Percentiles rank a stretch among this genome's conserved stretches.
Conservation (phyloP, 2,329 filamentous ascomycete species). For the Aspergillus costaricaensis region DNA sequence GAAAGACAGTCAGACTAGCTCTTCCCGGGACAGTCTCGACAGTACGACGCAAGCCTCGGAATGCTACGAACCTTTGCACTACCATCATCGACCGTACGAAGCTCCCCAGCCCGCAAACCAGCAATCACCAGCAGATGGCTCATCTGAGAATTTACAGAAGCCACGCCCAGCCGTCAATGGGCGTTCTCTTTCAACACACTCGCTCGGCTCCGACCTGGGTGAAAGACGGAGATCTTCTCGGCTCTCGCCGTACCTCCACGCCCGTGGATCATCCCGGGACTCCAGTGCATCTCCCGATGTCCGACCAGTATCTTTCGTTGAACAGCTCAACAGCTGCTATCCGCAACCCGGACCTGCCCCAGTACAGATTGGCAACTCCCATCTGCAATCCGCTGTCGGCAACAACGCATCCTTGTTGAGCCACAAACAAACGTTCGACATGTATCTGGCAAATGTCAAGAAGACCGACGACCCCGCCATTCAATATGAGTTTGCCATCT, state of each 20-base stretch:
- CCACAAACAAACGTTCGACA: conserved; percentile 90
- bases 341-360: conserved; percentile 72
- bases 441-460: conserved; percentile 96
- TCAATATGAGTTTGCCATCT: conserved; percentile 95
- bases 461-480: conserved; percentile 90
- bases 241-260: conserved; percentile 51
- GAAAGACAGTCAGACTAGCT: conserved; percentile 30
- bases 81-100: conserved; percentile 53
- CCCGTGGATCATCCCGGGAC: conserved; percentile 52
- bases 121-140: conserved; percentile 34
- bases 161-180: conserved; percentile 62
- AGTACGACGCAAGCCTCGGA: conserved; percentile 38
- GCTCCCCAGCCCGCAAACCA: conserved; percentile 31
- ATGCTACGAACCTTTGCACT: conserved; percentile 52
- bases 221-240: conserved; percentile 62
- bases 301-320: conserved; percentile 62
- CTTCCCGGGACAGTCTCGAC: conserved; percentile 41
- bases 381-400: conserved; percentile 76
- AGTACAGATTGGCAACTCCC: conserved; percentile 73
- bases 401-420: conserved; percentile 88
- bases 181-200: conserved; percentile 76
- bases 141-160: conserved; percentile 51
- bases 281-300: conserved; percentile 58
- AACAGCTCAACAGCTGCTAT: conserved; percentile 69
- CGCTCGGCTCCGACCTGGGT: conserved; percentile 68